Percentiles rank a stretch among this genome's conserved stretches.
These are phyloP conservation scores for Chionographis japonica DNA, from an alignment of 106 monocot genomes.

Conservation along the genomic window DNA sequence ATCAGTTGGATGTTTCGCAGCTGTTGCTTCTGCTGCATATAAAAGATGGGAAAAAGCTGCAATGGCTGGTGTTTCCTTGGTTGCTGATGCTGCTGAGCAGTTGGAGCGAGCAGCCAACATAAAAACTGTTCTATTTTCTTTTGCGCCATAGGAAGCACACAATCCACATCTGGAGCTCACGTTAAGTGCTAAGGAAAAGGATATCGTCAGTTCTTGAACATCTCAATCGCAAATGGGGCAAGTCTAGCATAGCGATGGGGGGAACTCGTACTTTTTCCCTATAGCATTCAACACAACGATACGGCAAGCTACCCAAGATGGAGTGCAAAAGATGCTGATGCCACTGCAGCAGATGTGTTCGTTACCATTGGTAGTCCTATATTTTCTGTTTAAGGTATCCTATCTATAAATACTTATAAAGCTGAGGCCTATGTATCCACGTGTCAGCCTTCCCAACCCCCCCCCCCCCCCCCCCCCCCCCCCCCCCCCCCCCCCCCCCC, in stretches of 20 bases:
- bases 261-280: slow-evolving; percentile 84
- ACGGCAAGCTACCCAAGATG: slow-evolving; percentile 54
- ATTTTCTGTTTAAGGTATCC: slow-evolving; percentile 85
- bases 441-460: too few species aligned
- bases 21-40: slow-evolving; percentile 75
- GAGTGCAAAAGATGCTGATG: slow-evolving; percentile 54
- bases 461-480: too few species aligned
- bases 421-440: too few species aligned
- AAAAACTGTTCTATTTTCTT: slow-evolving; percentile 6
- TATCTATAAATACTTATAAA: not conserved
- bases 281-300: slow-evolving; percentile 35
- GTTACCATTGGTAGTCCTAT: slow-evolving; percentile 58
- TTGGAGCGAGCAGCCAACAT: slow-evolving; percentile 49
- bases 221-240: slow-evolving; percentile 90
- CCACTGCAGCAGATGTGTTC: slow-evolving; percentile 68
- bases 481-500: too few species aligned
- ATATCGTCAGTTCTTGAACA: slow-evolving; percentile 91
- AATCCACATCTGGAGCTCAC: slow-evolving; percentile 95
- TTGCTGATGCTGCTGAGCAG: slow-evolving; percentile 98
- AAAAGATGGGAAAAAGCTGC: slow-evolving; percentile 97
- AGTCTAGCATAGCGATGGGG: slow-evolving; percentile 51
- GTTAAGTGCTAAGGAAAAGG: slow-evolving; percentile 79
- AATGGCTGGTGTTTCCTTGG: slow-evolving; percentile 90
- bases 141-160: slow-evolving; percentile 60
- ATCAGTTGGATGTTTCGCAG: slow-evolving; percentile 17